Evolutionary conservation across 1,284 basidiomycete species (phyloP).

Genomic region (Apiotrichum mycotoxinovorans): DNA sequence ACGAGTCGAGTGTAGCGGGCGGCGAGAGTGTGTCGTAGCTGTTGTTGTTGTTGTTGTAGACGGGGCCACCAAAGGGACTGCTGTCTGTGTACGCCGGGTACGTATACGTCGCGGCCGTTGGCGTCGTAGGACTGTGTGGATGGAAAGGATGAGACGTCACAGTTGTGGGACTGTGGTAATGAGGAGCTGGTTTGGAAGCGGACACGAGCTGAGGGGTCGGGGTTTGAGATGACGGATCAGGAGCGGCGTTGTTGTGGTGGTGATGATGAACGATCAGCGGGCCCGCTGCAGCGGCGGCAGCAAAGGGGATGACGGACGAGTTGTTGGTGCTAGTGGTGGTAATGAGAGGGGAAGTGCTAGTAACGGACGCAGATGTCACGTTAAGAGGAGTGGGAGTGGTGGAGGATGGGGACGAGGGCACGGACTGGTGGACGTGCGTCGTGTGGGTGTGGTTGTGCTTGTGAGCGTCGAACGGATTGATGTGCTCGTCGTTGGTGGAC

Average conservation of each 20-base stretch:
- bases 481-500: no score
- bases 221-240: not conserved
- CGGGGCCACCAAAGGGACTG: not conserved
- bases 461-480: no score
- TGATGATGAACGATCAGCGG: no score
- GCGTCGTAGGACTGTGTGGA: not conserved
- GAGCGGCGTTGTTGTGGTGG: no score
- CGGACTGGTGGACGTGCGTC: not conserved
- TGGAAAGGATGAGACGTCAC: not conserved
- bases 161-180: conserved; percentile 1
- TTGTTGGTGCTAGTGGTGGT: no score
- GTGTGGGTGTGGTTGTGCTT: no score
- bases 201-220: not conserved
- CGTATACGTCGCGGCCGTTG: no score
- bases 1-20: no score
- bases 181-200: not conserved
- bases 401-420: not conserved
- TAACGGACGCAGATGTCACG: not conserved
- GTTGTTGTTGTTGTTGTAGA: not conserved
- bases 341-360: no score
- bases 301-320: no score
- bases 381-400: not conserved
- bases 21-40: not conserved
- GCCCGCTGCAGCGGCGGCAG: no score
- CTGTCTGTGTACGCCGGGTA: not conserved